Conservation (phyloP, 1,139 yeast species). For the Candida smagusa region DNA sequence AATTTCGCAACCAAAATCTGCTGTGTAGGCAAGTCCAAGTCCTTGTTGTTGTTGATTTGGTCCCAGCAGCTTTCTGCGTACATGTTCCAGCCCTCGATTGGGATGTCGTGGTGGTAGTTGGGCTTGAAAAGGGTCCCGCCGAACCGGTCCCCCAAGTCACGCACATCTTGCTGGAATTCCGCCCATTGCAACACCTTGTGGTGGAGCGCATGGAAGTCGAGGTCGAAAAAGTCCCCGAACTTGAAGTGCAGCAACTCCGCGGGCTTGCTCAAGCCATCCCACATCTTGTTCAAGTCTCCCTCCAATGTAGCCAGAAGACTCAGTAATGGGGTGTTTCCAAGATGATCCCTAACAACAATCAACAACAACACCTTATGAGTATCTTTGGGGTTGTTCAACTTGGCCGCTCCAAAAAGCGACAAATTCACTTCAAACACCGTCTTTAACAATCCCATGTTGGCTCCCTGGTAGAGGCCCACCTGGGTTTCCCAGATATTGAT, state of each 20-base stretch:
- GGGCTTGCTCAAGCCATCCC: conserved; percentile 79
- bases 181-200: conserved; percentile 84
- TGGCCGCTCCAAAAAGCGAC: conserved; percentile 61
- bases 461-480: conserved; percentile 95
- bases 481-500: conserved; percentile 97
- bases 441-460: conserved; percentile 90
- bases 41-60: conserved; percentile 88
- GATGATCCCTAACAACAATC: conserved; percentile 89
- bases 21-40: conserved; percentile 93
- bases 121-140: conserved; percentile 57
- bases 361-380: conserved; percentile 69
- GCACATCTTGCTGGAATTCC: conserved; percentile 64
- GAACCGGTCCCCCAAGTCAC: conserved; percentile 60
- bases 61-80: conserved; percentile 93
- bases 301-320: conserved; percentile 67
- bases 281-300: conserved; percentile 69
- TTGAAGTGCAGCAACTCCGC: conserved; percentile 48
- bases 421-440: conserved; percentile 96
- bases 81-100: conserved; percentile 94
- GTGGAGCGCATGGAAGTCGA: conserved; percentile 76
- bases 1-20: conserved; percentile 92
- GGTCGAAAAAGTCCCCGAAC: conserved; percentile 77
- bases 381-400: conserved; percentile 26
- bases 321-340: conserved; percentile 81
- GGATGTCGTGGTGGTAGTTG: conserved; percentile 79